Conservation (phyloP, 441 rosid species). For the Rhodomyrtus psidioides region DNA sequence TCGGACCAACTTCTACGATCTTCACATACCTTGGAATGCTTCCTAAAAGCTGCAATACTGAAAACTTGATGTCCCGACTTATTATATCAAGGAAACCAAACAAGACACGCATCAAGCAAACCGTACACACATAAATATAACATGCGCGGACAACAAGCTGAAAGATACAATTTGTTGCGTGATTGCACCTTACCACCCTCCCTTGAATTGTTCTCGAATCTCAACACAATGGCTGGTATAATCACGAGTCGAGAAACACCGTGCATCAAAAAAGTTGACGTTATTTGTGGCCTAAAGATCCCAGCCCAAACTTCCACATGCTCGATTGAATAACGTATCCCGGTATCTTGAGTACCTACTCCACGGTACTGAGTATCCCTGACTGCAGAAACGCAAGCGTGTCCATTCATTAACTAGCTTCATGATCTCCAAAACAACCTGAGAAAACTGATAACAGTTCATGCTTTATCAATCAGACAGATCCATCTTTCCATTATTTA, state of each 20-base stretch:
- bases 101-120: not conserved
- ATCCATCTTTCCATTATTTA: not conserved
- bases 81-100: not conserved
- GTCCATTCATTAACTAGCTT: not conserved
- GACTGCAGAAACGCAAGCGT: slow-evolving; percentile 2
- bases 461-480: not conserved
- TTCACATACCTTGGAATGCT: slow-evolving; percentile 27
- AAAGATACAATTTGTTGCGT: not conserved
- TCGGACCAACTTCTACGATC: slow-evolving; percentile 47
- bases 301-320: not conserved
- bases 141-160: not conserved
- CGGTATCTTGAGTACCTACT: slow-evolving; percentile 1
- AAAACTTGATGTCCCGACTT: not conserved
- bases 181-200: slow-evolving; percentile 23
- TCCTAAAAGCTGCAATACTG: slow-evolving; percentile 18
- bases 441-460: not conserved
- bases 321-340: not conserved
- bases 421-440: not conserved
- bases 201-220: slow-evolving; percentile 1
- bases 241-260: slow-evolving; percentile 8
- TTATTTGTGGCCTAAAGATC: not conserved
- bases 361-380: not conserved
- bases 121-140: not conserved
- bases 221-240: slow-evolving; percentile 13
- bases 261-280: not conserved